A percentile compares a stretch with the other conserved stretches of the same genome.
Conservation (phyloP, 345 rosid species). For the Physaria fendleri region DNA sequence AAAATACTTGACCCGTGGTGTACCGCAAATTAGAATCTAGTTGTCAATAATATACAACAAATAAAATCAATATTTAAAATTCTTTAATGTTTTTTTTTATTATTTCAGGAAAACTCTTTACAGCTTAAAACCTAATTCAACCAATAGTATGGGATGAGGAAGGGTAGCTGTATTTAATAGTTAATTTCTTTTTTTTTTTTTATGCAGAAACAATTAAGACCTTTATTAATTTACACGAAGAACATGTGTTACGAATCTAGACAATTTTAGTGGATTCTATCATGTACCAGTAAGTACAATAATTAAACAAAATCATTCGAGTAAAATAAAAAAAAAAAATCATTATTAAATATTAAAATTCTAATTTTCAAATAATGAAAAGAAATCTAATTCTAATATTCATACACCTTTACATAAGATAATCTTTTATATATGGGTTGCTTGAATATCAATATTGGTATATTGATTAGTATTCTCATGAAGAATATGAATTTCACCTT, state of each 20-base stretch:
- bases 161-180: neutral
- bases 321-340: neutral
- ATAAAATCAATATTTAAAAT: too few relatives aligned
- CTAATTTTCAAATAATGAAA: neutral
- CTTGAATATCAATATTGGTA: conserved; percentile 24
- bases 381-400: too few relatives aligned
- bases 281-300: conserved; percentile 18
- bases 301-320: neutral
- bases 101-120: neutral
- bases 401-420: conserved; percentile 7
- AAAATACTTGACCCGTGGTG: too few relatives aligned
- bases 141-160: neutral
- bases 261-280: neutral
- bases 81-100: too few relatives aligned
- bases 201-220: neutral
- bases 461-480: conserved; percentile 2
- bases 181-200: neutral
- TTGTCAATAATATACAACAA: too few relatives aligned
- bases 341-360: neutral
- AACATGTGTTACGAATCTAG: conserved; percentile 15
- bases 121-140: neutral
- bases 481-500: conserved; percentile 13
- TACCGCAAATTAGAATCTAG: too few relatives aligned
- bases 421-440: neutral
- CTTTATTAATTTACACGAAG: neutral